Conservation (phyloP, 2,329 filamentous ascomycete species). For the Colletotrichum eleusines region DNA sequence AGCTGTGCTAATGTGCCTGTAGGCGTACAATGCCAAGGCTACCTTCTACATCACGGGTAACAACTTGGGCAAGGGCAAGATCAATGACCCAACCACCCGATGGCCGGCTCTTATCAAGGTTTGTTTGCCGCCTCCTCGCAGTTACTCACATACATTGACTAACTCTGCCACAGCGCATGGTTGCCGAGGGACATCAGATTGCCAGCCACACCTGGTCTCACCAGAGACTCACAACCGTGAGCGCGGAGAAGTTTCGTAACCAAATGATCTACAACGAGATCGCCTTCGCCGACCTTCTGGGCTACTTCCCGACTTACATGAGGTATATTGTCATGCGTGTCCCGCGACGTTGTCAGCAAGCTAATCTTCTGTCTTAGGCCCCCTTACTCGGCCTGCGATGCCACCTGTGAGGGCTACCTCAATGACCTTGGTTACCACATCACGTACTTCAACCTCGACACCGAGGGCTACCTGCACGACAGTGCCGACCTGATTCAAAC, state of each 20-base stretch:
- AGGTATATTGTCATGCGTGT: slow-evolving; percentile 30
- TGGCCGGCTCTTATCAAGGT: slow-evolving; percentile 54
- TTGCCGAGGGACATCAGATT: slow-evolving; percentile 69
- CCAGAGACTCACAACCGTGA: slow-evolving; percentile 40
- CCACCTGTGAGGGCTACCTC: slow-evolving; percentile 34
- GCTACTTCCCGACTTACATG: slow-evolving; percentile 68
- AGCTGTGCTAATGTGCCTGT: neutral
- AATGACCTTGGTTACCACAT: slow-evolving; percentile 52
- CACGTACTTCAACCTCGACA: slow-evolving; percentile 54
- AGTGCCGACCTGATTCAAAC: slow-evolving; percentile 49
- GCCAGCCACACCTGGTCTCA: slow-evolving; percentile 70
- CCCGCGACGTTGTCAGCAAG: neutral
- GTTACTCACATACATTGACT: neutral
- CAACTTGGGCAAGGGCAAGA: slow-evolving; percentile 57
- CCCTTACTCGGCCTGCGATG: slow-evolving; percentile 59
- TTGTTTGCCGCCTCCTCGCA: neutral
- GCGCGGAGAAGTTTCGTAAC: slow-evolving; percentile 51
- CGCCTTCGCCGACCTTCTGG: slow-evolving; percentile 67
- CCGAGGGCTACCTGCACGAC: slow-evolving; percentile 51
- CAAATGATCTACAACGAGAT: slow-evolving; percentile 67
- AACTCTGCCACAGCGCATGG: slow-evolving; percentile 55
- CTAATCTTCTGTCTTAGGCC: slow-evolving; percentile 45
- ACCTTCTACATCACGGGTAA: slow-evolving; percentile 71
- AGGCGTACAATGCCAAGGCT: slow-evolving; percentile 69
- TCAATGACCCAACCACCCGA: slow-evolving; percentile 59